Evolutionary conservation across 169 alveolate genomes (phyloP).

Genomic region (Cryptosporidium felis): DNA sequence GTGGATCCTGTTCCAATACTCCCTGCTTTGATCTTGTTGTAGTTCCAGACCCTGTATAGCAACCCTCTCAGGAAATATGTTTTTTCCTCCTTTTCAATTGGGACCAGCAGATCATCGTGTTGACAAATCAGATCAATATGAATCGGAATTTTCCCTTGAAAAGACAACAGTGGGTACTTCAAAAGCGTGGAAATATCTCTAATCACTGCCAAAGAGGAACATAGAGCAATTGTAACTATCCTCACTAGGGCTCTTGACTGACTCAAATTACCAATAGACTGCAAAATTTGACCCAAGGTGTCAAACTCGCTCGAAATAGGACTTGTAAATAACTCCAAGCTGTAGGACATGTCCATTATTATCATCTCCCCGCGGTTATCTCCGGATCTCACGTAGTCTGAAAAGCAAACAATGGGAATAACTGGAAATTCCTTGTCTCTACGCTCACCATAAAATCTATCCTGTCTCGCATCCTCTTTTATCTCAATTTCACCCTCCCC

Average conservation of each 20-base stretch:
- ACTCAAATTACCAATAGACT: conserved; percentile 12
- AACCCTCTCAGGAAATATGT: conserved; percentile 58
- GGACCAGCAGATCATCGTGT: conserved; percentile 54
- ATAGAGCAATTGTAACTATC: conserved; percentile 43
- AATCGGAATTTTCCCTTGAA: conserved; percentile 34
- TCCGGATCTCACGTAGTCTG: conserved; percentile 20
- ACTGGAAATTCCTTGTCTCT: background rate
- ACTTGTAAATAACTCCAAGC: conserved; percentile 54
- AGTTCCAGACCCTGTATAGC: conserved; percentile 30
- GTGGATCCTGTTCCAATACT: background rate
- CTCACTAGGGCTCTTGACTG: conserved; percentile 38
- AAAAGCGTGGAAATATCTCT: conserved; percentile 25
- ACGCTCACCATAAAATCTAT: no score
- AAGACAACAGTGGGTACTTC: conserved; percentile 47
- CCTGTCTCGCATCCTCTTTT: no score
- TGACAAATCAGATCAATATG: conserved; percentile 30
- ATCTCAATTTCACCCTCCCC: no score
- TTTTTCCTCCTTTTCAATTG: conserved; percentile 28
- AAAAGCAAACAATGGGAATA: conserved; percentile 44
- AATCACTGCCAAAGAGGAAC: conserved; percentile 57
- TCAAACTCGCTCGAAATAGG: conserved; percentile 68
- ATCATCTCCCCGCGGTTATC: background rate
- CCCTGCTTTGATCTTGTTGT: background rate
- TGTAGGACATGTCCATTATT: conserved; percentile 16
- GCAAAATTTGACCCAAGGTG: conserved; percentile 34